Conservation (phyloP, 257 asterid genomes). For the Solanum medicagineum region DNA sequence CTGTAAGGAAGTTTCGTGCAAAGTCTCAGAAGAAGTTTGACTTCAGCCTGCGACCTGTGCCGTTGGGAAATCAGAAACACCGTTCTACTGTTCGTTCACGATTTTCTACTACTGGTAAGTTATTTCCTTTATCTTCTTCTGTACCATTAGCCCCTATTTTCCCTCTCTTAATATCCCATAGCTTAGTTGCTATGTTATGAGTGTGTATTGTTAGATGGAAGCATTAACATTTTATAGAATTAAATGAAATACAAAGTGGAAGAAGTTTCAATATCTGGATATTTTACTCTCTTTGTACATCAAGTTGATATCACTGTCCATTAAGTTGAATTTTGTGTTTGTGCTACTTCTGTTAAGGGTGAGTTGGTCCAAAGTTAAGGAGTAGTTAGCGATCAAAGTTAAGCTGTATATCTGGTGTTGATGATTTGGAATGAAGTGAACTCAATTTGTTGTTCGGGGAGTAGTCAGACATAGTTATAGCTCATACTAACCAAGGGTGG, state of each 20-base stretch:
- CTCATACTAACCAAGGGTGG: not conserved
- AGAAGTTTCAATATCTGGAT: not conserved
- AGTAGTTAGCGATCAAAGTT: not conserved
- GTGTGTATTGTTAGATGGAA: not conserved
- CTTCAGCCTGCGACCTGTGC: conserved; percentile 28
- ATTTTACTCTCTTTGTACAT: not conserved
- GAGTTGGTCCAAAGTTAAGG: not conserved
- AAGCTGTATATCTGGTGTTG: not conserved
- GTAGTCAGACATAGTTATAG: not conserved
- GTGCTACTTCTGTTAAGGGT: not conserved
- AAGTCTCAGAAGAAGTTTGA: conserved; percentile 78
- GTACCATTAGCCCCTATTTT: not conserved
- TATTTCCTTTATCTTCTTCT: not conserved
- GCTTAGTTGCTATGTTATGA: not conserved
- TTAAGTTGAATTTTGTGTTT: not conserved
- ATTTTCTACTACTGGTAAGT: conserved; percentile 41
- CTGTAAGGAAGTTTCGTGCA: conserved; percentile 40
- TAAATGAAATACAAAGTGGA: not conserved
- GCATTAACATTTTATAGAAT: not conserved
- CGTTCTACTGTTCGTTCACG: conserved; percentile 56
- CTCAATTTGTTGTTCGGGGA: not conserved
- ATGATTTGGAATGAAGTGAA: not conserved
- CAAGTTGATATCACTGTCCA: not conserved
- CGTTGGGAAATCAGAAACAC: conserved; percentile 28
- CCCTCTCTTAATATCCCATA: not conserved